phyloP scores from a whole-genome alignment of 331 rosid species.

The Pyrus hybrid region DNA sequence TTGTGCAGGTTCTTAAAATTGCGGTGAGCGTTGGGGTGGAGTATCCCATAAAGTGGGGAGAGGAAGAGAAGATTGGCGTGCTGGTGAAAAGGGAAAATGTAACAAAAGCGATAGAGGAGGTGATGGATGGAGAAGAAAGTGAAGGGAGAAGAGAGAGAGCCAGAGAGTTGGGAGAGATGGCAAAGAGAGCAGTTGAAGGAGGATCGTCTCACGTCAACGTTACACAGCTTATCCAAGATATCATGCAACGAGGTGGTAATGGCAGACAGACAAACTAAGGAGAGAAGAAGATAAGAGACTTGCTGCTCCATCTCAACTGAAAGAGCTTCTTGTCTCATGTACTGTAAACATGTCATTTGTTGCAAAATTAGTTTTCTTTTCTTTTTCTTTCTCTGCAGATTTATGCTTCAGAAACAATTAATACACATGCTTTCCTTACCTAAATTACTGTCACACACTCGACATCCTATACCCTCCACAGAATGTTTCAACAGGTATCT shows the following conservation, averaged over 20 bases:
- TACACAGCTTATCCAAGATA: conserved; percentile 5
- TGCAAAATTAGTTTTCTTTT: background rate
- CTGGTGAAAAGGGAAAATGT: conserved; percentile 9
- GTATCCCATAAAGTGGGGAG: conserved; percentile 10
- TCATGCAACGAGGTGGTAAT: background rate
- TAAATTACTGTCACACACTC: too few species aligned
- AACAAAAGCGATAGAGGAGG: conserved; percentile 6
- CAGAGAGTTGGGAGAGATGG: conserved; percentile 17
- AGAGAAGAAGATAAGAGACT: too few species aligned
- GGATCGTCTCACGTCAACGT: conserved; percentile 21
- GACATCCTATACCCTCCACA: too few species aligned
- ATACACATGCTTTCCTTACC: too few species aligned
- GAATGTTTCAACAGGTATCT: too few species aligned
- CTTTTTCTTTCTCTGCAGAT: background rate
- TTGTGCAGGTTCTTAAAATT: conserved; percentile 3
- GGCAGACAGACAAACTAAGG: background rate
- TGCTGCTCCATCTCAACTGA: too few species aligned
- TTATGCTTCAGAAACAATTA: too few species aligned
- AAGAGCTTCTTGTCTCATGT: background rate
- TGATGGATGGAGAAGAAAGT: conserved; percentile 24
- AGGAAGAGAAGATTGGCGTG: conserved; percentile 23
- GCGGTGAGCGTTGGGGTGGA: conserved; percentile 20
- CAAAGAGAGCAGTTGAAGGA: conserved; percentile 24
- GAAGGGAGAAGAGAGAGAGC: conserved; percentile 35
- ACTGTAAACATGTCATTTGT: background rate